Base-by-base conservation (phyloP, 1,284 basidiomycete genomes). In the Grifola frondosa region DNA sequence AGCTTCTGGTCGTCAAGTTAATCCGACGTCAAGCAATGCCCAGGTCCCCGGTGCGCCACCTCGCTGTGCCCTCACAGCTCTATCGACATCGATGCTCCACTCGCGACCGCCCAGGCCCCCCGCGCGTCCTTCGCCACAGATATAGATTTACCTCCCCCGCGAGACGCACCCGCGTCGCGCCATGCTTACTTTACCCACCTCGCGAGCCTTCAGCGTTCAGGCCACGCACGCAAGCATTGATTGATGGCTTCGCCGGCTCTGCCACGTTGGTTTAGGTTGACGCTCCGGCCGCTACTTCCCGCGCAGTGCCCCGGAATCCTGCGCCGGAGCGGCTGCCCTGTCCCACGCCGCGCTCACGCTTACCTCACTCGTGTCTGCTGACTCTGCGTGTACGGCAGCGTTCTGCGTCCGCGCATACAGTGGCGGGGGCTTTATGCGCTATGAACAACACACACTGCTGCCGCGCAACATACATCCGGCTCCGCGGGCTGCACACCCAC, bases 11-110 rank as follows among this genome's bases (percentile, higher is more conserved):
- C 40, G 38, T 40, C 43, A 46, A 50, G 44, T 33, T 42, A 40
- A 38, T 44, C 44, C 37, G 43, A 52, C 50, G 48, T 49, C 44
- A 44, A 37, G n/a, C n/a, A n/a, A n/a, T n/a, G n/a, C n/a, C n/a
- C n/a, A n/a, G n/a, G n/a, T n/a, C n/a, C n/a, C n/a, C n/a, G n/a
- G n/a, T n/a, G n/a, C n/a, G n/a, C n/a, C n/a, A n/a, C n/a, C n/a
- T n/a, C n/a, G n/a, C 40, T 25, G 30, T 26, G 30, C 33, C 26
- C 21, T 31, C 19, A 30, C 28, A 16, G 20, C 26, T 28, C 16
- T 30, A 30, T 20, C 35, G 31, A 15, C 28, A n/a, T n/a, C n/a
- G n/a, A n/a, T n/a, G n/a, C n/a, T n/a, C n/a, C n/a, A n/a, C n/a
- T n/a, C n/a, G n/a, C n/a, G n/a, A n/a, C n/a, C n/a, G n/a, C n/a